Evolutionary conservation across 139 green algal genomes (phyloP), one percentile per base, ranked within the genome.

Genomic region (Micractinium sp.): DNA sequence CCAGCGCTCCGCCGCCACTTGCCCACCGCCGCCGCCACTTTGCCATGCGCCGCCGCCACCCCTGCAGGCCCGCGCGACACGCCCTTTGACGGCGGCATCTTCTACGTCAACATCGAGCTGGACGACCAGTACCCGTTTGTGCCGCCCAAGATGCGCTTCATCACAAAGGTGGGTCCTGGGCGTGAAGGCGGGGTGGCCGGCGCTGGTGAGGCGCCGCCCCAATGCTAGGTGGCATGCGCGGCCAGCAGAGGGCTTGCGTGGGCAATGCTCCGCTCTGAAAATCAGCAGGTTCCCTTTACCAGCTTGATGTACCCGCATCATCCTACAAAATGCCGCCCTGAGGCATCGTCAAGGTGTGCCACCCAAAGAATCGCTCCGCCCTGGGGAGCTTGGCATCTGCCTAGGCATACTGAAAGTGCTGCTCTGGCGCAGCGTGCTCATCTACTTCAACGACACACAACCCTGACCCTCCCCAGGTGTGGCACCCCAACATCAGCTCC

Each of bases 401-500:
- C 25, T 22, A 33, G 12, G 20, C 63, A 71, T 23, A 71, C 22
- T 12, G 63, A 29, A 71, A 23, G 3, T 27, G 20, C 63, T 27
- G 63, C 63, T 71, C 63, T 16, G 12, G 14, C 2, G 63, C 19
- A 25, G 63, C 14, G 9, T 71, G 63, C 9, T 31, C 63, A 71
- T 12, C 14, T 12, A 71, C 63, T 12, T 25, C 63, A 66, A 66
- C 14, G 15, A 14, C 63, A 71, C 63, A 25, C 63, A 25, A 71
- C 74, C 33, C 74, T 39, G 41, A 25, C 23, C 2, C 78, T 33
- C 7, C 22, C 33, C 85, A 99, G 92, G 97, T 99, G 23, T 99
- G 99, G 94, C 98, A 99, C 91, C 98, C 98, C 69, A 99, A 99
- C 91, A 94, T 99, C 27, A 98, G 97, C 94, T 96, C 90, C 84